These are phyloP conservation scores for Exophiala alcalophila DNA, from an alignment of 2,329 filamentous ascomycete species.

Conservation along the genomic window DNA sequence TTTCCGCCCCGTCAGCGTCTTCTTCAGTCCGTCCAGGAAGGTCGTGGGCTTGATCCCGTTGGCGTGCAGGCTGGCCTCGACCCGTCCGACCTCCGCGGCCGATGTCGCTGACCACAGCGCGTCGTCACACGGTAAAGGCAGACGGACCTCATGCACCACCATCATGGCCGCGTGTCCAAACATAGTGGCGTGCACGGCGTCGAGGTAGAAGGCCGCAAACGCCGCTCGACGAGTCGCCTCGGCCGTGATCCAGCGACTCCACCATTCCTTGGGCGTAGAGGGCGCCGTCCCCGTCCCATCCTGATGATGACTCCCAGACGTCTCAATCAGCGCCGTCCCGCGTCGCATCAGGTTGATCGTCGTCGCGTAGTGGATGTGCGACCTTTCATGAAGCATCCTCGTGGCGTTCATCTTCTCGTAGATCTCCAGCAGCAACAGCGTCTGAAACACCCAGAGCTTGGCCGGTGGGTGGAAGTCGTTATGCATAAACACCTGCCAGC, in stretches of 20 bases:
- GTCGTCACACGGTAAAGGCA: slow-evolving; percentile 90
- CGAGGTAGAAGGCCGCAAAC: slow-evolving; percentile 90
- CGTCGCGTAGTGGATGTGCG: slow-evolving; percentile 94
- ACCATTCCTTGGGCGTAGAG: slow-evolving; percentile 76
- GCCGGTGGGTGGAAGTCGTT: slow-evolving; percentile 83
- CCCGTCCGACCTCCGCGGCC: slow-evolving; percentile 77
- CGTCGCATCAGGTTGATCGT: slow-evolving; percentile 93
- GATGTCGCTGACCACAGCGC: slow-evolving; percentile 86
- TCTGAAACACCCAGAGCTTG: slow-evolving; percentile 94
- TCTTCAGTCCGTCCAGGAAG: slow-evolving; percentile 87
- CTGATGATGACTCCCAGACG: slow-evolving; percentile 47
- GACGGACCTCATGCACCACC: slow-evolving; percentile 91
- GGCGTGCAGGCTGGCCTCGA: slow-evolving; percentile 74
- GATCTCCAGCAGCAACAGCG: slow-evolving; percentile 79
- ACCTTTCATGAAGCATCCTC: slow-evolving; percentile 83
- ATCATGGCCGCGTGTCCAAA: slow-evolving; percentile 96
- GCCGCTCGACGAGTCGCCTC: slow-evolving; percentile 86
- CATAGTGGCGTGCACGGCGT: slow-evolving; percentile 94
- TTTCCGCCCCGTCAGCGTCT: slow-evolving; percentile 77
- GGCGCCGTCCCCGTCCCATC: slow-evolving; percentile 62
- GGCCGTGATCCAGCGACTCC: slow-evolving; percentile 92
- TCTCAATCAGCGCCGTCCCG: slow-evolving; percentile 68
- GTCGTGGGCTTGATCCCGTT: slow-evolving; percentile 80
- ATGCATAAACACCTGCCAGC: slow-evolving; percentile 94
- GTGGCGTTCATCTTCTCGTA: slow-evolving; percentile 99